These are phyloP conservation scores for Kuraishia floccosa DNA, from an alignment of 805 yeast species.

Conservation along the genomic window DNA sequence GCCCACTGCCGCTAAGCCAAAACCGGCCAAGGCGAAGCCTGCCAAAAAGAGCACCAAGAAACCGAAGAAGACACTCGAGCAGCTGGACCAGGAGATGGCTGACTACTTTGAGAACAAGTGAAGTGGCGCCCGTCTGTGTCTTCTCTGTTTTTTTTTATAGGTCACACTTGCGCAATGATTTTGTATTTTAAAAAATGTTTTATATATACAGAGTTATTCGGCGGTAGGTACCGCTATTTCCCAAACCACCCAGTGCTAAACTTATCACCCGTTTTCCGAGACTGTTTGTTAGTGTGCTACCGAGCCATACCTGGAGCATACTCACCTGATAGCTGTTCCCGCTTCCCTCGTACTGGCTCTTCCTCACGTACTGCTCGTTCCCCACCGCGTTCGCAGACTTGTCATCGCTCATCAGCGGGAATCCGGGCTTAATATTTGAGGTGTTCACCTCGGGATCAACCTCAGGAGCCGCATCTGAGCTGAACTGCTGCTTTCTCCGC, in stretches of 20 bases:
- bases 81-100: constrained; percentile 96
- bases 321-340: constrained; percentile 51
- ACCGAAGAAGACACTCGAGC: constrained; percentile 70
- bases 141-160: no score
- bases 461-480: constrained; percentile 21
- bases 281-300: no score
- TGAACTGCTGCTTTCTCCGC: constrained; percentile 20
- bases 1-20: constrained; percentile 39
- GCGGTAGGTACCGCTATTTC: no score
- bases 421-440: no score
- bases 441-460: no score
- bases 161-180: no score
- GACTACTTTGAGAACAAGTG: constrained; percentile 53
- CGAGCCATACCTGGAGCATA: no score
- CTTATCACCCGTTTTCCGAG: constrained; percentile 24
- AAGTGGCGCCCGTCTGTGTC: no score
- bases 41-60: constrained; percentile 22
- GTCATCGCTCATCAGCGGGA: constrained; percentile 12
- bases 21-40: constrained; percentile 11
- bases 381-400: constrained; percentile 9
- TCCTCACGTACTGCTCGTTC: constrained; percentile 31
- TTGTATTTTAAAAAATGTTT: no score
- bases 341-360: constrained; percentile 58
- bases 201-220: no score
- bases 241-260: constrained; percentile 11